Percentiles rank a stretch among this genome's conserved stretches.
Conservation (phyloP, 345 rosid genomes). For the thale cress (Arabidopsis thaliana) region TAIR10.1 NC_003075.7:13599501-13600000, state of each 20-base stretch:
- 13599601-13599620: constrained; percentile 61
- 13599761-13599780: constrained; percentile 65
- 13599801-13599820: constrained; percentile 73
- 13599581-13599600: constrained; percentile 85
- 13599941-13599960: constrained; percentile 83
- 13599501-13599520: constrained; percentile 65
- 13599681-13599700: constrained; percentile 83
- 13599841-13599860: constrained; percentile 73
- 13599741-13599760: constrained; percentile 94
- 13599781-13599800: constrained; percentile 60
- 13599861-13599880: constrained; percentile 58
- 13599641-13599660: constrained; percentile 75
- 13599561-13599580: constrained; percentile 51
- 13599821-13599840: constrained; percentile 73
- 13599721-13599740: constrained; percentile 90
- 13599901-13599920: constrained; percentile 79
- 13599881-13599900: constrained; percentile 58
- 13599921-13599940: constrained; percentile 88
- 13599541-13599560: constrained; percentile 75
- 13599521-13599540: constrained; percentile 71
- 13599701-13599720: constrained; percentile 66
- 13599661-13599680: constrained; percentile 71
- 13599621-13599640: constrained; percentile 73
- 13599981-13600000: constrained; percentile 62
- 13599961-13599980: constrained; percentile 86